phyloP scores from a whole-genome alignment of 2,329 filamentous ascomycete species.

The Xylaria sp. region DNA sequence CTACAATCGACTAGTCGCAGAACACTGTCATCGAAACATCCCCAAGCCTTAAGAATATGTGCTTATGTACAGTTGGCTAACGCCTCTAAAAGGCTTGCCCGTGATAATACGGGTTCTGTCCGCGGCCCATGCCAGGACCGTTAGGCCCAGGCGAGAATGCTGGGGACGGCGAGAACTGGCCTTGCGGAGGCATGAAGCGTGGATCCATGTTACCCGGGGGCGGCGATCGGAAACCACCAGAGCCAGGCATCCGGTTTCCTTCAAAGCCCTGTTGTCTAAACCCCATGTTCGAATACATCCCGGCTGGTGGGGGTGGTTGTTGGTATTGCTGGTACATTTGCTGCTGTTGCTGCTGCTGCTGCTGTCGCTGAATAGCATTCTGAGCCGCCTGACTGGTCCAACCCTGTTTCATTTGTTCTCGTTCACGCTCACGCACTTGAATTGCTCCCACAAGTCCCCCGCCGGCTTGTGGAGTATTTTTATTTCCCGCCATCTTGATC shows the following conservation, averaged over 20 bases:
- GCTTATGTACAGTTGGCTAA: slow-evolving; percentile 21
- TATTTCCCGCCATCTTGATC: slow-evolving; percentile 71
- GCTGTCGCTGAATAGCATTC: slow-evolving; percentile 72
- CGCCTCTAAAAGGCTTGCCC: slow-evolving; percentile 48
- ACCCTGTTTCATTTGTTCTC: slow-evolving; percentile 74
- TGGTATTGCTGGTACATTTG: slow-evolving; percentile 55
- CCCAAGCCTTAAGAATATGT: slow-evolving; percentile 8
- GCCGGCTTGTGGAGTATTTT: slow-evolving; percentile 62
- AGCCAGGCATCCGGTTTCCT: slow-evolving; percentile 50
- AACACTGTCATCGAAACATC: slow-evolving; percentile 27
- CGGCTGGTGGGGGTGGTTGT: slow-evolving; percentile 46
- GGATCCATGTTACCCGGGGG: slow-evolving; percentile 46
- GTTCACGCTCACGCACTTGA: slow-evolving; percentile 82
- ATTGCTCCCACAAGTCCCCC: slow-evolving; percentile 81
- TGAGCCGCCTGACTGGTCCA: slow-evolving; percentile 77
- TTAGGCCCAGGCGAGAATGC: slow-evolving; percentile 36
- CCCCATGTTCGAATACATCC: slow-evolving; percentile 51
- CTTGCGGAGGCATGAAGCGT: slow-evolving; percentile 43
- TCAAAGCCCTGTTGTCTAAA: slow-evolving; percentile 47
- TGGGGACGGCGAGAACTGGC: slow-evolving; percentile 43
- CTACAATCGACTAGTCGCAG: slow-evolving; percentile 9
- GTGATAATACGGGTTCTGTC: slow-evolving; percentile 47
- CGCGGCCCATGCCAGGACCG: slow-evolving; percentile 23
- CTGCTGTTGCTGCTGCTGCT: slow-evolving; percentile 59
- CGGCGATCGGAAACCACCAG: slow-evolving; percentile 45